These are phyloP conservation scores for Dipodascus albidus DNA, from an alignment of 805 yeast species.

Conservation along the genomic window DNA sequence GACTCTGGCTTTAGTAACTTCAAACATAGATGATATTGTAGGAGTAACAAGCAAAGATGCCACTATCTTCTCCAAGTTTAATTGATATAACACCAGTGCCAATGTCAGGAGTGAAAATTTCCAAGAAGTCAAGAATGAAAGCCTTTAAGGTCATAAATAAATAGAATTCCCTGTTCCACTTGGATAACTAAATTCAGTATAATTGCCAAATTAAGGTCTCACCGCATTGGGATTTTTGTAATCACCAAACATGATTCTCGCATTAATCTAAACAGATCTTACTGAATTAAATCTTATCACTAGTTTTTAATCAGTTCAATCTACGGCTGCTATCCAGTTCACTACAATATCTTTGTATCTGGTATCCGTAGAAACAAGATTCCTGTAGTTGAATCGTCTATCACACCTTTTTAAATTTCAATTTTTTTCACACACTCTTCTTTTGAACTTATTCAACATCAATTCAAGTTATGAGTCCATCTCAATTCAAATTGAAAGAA, in stretches of 20 bases:
- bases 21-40: background rate
- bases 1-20: background rate
- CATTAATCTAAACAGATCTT: background rate
- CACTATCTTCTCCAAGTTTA: no score
- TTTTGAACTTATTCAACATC: background rate
- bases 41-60: background rate
- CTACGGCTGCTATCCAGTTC: background rate
- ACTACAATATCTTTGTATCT: background rate
- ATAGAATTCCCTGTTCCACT: background rate
- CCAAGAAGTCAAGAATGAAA: no score
- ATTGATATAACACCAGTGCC: no score
- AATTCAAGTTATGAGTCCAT: no score
- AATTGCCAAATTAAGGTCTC: background rate
- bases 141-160: no score
- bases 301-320: no score
- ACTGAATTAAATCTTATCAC: no score
- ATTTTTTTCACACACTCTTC: background rate
- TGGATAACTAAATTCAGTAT: background rate
- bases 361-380: background rate
- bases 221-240: background rate
- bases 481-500: background rate
- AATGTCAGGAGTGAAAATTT: no score
- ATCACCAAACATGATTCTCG: background rate
- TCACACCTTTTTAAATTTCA: background rate
- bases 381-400: background rate